Conservation (phyloP, 257 asterid genomes). For the Gentiana dahurica region DNA sequence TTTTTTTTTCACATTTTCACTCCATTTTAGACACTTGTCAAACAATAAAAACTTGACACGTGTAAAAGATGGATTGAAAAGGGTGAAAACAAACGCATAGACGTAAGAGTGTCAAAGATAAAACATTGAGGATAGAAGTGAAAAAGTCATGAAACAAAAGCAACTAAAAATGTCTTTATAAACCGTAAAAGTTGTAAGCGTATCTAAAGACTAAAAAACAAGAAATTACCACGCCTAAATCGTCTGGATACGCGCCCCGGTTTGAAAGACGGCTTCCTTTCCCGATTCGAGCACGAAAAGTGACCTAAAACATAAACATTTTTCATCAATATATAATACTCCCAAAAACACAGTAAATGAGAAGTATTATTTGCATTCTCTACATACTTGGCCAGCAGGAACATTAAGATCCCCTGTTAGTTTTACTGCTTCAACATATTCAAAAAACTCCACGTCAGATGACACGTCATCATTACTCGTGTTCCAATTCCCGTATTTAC, state of each 20-base stretch:
- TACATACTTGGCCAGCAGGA: slow-evolving; percentile 86
- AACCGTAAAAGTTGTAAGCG: too few species aligned
- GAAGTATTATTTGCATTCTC: background rate
- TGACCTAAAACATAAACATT: slow-evolving; percentile 39
- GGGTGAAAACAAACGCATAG: too few species aligned
- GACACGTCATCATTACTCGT: slow-evolving; percentile 36
- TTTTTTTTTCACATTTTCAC: too few species aligned
- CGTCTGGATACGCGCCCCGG: slow-evolving; percentile 79
- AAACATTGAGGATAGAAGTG: too few species aligned
- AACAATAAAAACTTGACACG: too few species aligned
- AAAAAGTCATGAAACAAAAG: too few species aligned
- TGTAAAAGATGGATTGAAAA: too few species aligned
- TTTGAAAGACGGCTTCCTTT: slow-evolving; percentile 55
- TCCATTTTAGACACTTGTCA: too few species aligned
- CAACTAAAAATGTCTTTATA: too few species aligned
- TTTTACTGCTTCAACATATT: slow-evolving; percentile 96
- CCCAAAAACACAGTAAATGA: slow-evolving; percentile 4
- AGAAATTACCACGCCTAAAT: slow-evolving; percentile 80
- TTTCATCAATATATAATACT: background rate
- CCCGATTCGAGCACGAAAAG: slow-evolving; percentile 84
- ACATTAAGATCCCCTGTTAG: slow-evolving; percentile 93
- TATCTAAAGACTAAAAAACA: background rate
- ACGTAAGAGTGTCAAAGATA: too few species aligned
- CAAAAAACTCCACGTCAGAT: slow-evolving; percentile 78
- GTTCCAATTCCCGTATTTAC: slow-evolving; percentile 91